phyloP scores from a whole-genome alignment of 495 filamentous ascomycete species.

The Tuber microsphaerosporum region DNA sequence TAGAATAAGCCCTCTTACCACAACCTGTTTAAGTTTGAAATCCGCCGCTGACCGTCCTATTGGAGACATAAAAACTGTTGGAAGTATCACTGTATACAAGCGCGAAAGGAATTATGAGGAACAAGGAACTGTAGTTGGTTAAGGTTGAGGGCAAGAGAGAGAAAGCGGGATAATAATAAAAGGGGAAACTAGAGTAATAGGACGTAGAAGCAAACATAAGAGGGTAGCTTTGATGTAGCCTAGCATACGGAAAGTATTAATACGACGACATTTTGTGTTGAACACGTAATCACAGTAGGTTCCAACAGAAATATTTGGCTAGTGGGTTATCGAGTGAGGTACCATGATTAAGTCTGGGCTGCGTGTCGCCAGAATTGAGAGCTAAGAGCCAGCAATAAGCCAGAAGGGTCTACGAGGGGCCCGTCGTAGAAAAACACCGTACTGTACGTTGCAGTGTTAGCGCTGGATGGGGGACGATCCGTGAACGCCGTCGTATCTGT shows the following conservation, averaged over 20 bases:
- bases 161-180: too few relatives aligned
- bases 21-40: background rate
- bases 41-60: background rate
- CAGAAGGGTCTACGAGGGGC: background rate
- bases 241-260: too few relatives aligned
- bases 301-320: background rate
- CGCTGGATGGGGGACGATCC: background rate
- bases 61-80: background rate
- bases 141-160: too few relatives aligned
- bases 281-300: too few relatives aligned
- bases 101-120: too few relatives aligned
- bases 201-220: too few relatives aligned
- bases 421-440: background rate
- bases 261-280: too few relatives aligned
- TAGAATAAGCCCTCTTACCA: background rate
- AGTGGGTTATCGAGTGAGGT: background rate
- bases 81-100: too few relatives aligned
- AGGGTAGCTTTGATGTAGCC: too few relatives aligned
- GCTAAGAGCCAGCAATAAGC: background rate
- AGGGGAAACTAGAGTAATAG: too few relatives aligned
- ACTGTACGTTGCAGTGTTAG: background rate
- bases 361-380: background rate
- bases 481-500: background rate
- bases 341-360: background rate
- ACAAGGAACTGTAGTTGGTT: too few relatives aligned